These are phyloP conservation scores for Trichoderma atroviride DNA, from an alignment of 2,329 filamentous ascomycete species.

Conservation along the genomic window DNA sequence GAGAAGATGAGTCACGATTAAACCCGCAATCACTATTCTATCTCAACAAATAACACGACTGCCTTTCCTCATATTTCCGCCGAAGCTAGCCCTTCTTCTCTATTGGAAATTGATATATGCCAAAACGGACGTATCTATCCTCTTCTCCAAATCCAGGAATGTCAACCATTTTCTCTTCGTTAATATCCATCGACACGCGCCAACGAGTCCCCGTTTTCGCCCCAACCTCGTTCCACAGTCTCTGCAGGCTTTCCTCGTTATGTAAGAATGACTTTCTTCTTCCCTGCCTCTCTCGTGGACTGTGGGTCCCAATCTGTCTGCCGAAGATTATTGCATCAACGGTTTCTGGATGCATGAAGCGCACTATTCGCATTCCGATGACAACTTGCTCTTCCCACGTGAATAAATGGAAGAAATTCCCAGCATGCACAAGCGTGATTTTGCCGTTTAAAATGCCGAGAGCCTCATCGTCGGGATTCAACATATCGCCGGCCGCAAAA, in stretches of 20 bases:
- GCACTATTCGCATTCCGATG: not conserved
- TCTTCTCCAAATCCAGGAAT: constrained; percentile 6
- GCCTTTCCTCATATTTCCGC: not conserved
- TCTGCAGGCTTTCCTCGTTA: constrained; percentile 1
- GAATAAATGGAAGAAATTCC: constrained; percentile 16
- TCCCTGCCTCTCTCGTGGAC: not conserved
- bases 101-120: not conserved
- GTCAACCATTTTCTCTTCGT: not conserved
- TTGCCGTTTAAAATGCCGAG: not conserved
- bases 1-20: not conserved
- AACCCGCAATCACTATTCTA: not conserved
- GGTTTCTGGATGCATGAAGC: not conserved
- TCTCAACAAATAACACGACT: not conserved
- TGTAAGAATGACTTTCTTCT: not conserved
- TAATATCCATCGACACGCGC: not conserved
- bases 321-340: constrained; percentile 1
- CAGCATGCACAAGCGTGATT: constrained; percentile 1
- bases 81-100: not conserved
- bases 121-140: not conserved
- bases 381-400: constrained; percentile 10
- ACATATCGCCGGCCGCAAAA: not conserved
- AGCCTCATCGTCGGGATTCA: not conserved
- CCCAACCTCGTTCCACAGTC: constrained; percentile 4
- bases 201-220: not conserved
- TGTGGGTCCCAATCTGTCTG: not conserved